Evolutionary conservation across 768 basidiomycete species (phyloP), one percentile per base, ranked within the genome.

Genomic region (Rhodosporidiobolus sp.): DNA sequence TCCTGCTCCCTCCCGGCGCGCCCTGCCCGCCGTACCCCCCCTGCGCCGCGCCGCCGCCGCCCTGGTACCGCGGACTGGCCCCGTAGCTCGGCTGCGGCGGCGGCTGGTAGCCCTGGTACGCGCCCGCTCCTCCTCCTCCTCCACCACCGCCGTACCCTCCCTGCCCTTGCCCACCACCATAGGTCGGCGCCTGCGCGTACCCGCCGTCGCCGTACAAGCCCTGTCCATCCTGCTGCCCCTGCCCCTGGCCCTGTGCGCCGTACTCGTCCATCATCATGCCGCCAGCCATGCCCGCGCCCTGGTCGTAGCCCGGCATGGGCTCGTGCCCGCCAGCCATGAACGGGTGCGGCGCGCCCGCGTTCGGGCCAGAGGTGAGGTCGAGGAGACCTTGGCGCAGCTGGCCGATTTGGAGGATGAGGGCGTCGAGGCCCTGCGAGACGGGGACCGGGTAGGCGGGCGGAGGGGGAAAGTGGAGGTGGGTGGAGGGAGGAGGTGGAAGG

Each of bases 341-440:
- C 3, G 32, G 8, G 22, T 50, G 49, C 16, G 9, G 22, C 64
- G 34, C 20, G 17, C 60, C 46, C 32, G 48, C 48, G 56, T 66
- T 62, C 16, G 50, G 66, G 56, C n/a, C n/a, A n/a, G 49, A 55
- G 9, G 71, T 59, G 24, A 77, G 49, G 30, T 77, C 77, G n/a
- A 50, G 43, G 19, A 77, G 50, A 24, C 77, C 77, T 48, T 67
- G 65, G 43, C 68, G 74, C 10, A 77, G 68, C 34, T 69, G 64
- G 16, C 65, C 70, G 28, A 77, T 65, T 55, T 77, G 75, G 10
- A 73, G 64, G 35, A 78, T 78, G 26, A 78, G 74, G 4, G 74
- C 69, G 61, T 77, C 77, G 64, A 78, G 66, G 22, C 77, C 76
- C 77, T 78, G 66, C n/a, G 46, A 30, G 19, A n/a, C 6, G 32